Conservation (phyloP, 176 grass and related monocot species). For the Triticum aestivum region DNA sequence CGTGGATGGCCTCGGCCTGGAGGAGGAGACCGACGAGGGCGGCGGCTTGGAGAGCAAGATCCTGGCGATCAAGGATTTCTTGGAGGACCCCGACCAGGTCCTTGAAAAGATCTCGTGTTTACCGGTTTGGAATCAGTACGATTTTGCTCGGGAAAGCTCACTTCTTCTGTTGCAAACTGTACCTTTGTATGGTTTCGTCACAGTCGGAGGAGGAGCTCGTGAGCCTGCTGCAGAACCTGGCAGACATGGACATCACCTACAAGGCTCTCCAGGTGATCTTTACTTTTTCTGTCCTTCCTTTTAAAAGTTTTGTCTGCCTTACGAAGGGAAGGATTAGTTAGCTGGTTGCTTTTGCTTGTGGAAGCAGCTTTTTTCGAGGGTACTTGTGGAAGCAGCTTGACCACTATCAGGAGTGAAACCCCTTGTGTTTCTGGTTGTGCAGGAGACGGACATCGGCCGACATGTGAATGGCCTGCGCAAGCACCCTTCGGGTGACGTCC, state of each 20-base stretch:
- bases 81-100: constrained; percentile 76
- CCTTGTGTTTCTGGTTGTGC: constrained; percentile 32
- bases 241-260: constrained; percentile 81
- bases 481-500: constrained; percentile 66
- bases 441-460: constrained; percentile 81
- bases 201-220: constrained; percentile 73
- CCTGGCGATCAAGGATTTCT: constrained; percentile 67
- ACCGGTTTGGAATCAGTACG: constrained; percentile 7
- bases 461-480: constrained; percentile 73
- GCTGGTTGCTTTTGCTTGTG: constrained; percentile 11
- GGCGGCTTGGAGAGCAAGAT: constrained; percentile 50
- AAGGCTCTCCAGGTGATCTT: constrained; percentile 59
- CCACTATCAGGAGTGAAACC: not conserved
- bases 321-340: not conserved
- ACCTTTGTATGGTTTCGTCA: constrained; percentile 31
- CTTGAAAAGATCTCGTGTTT: constrained; percentile 36
- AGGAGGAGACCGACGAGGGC: not conserved
- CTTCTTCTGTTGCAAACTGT: constrained; percentile 35
- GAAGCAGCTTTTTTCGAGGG: not conserved
- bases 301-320: not conserved
- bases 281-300: not conserved
- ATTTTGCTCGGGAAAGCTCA: constrained; percentile 22
- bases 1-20: constrained; percentile 24
- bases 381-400: not conserved
- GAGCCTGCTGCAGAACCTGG: constrained; percentile 60